Percentiles rank a stretch among this genome's conserved stretches.
Conservation (phyloP, 225 moss, liverwort and hornwort genomes). For the Antitrichia curtipendula region DNA sequence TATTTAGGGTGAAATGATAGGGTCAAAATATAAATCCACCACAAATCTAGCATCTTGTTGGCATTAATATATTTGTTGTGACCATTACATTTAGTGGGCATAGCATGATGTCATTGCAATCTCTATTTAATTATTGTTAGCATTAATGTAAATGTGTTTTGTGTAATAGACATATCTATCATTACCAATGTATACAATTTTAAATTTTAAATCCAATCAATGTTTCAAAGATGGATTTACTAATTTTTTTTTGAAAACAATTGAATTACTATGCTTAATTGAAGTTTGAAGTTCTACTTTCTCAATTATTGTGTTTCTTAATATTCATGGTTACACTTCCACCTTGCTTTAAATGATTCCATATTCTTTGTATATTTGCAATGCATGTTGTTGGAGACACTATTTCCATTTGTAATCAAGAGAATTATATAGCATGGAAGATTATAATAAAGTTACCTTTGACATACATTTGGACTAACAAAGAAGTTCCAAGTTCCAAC, state of each 20-base stretch:
- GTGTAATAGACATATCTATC: neutral
- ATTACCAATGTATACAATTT: neutral
- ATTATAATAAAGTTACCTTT: neutral
- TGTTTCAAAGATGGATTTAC: neutral
- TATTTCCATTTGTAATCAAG: neutral
- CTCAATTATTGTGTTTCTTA: accelerated
- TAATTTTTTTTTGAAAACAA: neutral
- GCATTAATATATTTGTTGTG: neutral
- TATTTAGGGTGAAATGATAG: neutral
- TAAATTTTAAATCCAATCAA: neutral
- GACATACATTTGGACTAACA: neutral
- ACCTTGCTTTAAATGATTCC: neutral
- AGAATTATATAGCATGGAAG: neutral
- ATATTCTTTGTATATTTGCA: neutral
- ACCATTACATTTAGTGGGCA: neutral
- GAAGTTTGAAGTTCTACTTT: neutral
- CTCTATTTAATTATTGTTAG: neutral
- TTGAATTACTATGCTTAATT: neutral
- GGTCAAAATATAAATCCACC: neutral
- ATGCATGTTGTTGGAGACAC: neutral
- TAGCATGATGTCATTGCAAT: neutral
- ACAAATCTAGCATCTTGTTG: neutral
- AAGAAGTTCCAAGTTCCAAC: neutral
- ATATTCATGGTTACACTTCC: neutral
- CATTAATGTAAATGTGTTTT: neutral